A percentile compares a stretch with the other conserved stretches of the same genome.
phyloP scores from a whole-genome alignment of 2,329 filamentous ascomycete genomes.

The Diaporthe helianthi region DNA sequence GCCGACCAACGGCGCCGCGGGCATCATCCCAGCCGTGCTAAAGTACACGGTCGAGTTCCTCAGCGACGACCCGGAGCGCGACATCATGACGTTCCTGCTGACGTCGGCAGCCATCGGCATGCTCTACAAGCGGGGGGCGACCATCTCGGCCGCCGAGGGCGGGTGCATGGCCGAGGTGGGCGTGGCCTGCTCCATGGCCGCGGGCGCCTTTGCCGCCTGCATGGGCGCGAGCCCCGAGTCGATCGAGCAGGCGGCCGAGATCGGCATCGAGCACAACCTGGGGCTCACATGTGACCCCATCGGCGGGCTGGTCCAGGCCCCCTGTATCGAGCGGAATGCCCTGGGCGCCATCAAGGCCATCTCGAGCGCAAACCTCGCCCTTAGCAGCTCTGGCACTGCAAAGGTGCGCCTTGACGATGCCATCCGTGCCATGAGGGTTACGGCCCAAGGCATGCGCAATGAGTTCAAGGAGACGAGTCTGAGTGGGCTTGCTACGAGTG shows the following conservation, averaged over 20 bases:
- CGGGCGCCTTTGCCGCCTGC: conserved; percentile 57
- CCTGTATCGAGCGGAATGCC: conserved; percentile 59
- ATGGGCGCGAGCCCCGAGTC: conserved; percentile 59
- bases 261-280: conserved; percentile 60
- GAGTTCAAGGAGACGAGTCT: conserved; percentile 62
- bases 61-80: conserved; percentile 57
- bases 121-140: conserved; percentile 60
- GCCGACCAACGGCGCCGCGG: conserved; percentile 58
- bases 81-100: conserved; percentile 56
- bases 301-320: conserved; percentile 57
- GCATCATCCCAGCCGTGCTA: conserved; percentile 58
- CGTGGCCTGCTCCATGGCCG: conserved; percentile 60
- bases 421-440: conserved; percentile 58
- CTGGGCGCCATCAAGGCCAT: conserved; percentile 59
- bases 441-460: conserved; percentile 58
- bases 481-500: conserved; percentile 57
- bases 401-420: conserved; percentile 59
- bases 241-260: conserved; percentile 59
- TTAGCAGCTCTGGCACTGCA: conserved; percentile 54
- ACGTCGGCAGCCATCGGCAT: conserved; percentile 59
- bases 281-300: conserved; percentile 59
- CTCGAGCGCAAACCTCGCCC: conserved; percentile 56
- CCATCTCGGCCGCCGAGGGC: conserved; percentile 58
- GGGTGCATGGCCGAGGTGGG: conserved; percentile 63
- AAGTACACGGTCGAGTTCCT: conserved; percentile 59